Base-by-base conservation (phyloP, 768 basidiomycete genomes). In the Lentinula sp. region DNA sequence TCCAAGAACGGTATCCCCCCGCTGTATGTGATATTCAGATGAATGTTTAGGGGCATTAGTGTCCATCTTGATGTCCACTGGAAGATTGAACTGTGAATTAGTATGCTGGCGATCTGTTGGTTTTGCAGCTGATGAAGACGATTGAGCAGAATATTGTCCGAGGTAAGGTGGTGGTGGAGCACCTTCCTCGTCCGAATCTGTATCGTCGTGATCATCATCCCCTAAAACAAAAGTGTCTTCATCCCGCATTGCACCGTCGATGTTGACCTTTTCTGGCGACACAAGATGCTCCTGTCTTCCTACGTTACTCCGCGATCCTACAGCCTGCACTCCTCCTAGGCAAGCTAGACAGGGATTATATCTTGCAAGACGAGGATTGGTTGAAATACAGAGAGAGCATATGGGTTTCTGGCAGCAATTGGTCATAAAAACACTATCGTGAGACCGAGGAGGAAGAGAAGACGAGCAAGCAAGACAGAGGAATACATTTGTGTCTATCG, bases 261-360 rank as follows among this genome's bases (percentile, higher is more conserved):
- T 18, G 65, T 86, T 83, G 16, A 53, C 43, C 3, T 23, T 58
- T 5, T 45, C 51, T 21, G 65, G 56, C 42, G 40, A 6, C 9
- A 46, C 28, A 28, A 28, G 15, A 1, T 39, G 16, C 16, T 28
- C 15, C 18, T 40, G 34, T 39, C 15, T 58, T 58, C 57, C 48
- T 51, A 16, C 4, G 13, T 10, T 53, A 62, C 39, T 54, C 28
- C 63, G 59, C 34, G 62, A 32, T 62, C 65, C 67, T 32, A 78
- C 66, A 8, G 80, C 78, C 15, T 70, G 77, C 1, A 84, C 79
- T 2, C 87, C 87, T 11, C 78, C 82, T 1, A 89, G 76, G 67
- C 89, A 91, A 6, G 78, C 77, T 16, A 92, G 71, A 69, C 90
- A 92, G 6, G 90, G 90, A 67, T 90, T 74, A 67, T 91, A 91